phyloP scores from a whole-genome alignment of 345 rosid genomes.

The Angophora floribunda region DNA sequence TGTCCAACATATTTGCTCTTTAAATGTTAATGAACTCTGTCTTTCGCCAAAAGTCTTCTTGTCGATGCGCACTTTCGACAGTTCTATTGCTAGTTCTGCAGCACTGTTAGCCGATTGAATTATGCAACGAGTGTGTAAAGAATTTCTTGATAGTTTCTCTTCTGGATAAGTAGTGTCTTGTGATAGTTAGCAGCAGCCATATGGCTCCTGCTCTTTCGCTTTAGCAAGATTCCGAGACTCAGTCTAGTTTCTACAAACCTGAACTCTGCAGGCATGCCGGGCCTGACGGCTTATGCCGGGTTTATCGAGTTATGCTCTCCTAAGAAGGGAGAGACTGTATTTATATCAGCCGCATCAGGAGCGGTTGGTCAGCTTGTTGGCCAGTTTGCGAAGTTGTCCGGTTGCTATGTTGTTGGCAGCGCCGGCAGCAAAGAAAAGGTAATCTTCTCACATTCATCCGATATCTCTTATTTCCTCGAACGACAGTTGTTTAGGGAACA shows the following conservation, averaged over 20 bases:
- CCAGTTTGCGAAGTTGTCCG: background rate
- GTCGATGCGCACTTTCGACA: background rate
- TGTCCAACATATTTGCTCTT: background rate
- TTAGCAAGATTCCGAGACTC: background rate
- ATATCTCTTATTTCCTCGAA: background rate
- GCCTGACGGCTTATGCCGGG: background rate
- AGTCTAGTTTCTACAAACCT: background rate
- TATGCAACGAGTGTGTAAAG: background rate
- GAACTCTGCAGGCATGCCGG: background rate
- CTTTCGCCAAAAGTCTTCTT: background rate
- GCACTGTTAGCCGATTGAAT: background rate
- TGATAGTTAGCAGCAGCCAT: background rate
- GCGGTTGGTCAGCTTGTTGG: conserved; percentile 5
- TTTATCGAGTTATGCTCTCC: background rate
- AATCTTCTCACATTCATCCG: background rate
- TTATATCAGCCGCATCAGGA: background rate
- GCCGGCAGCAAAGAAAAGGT: conserved; percentile 3
- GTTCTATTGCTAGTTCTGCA: background rate
- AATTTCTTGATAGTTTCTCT: background rate
- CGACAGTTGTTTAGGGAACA: background rate
- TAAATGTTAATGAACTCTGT: background rate
- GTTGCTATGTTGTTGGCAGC: conserved; percentile 12
- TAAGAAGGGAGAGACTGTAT: conserved; percentile 1
- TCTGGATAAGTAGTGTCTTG: background rate
- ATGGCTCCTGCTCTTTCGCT: background rate